These are phyloP conservation scores for Cyclotella choctawhatcheeana DNA, from an alignment of 108 stramenopile species.

Conservation along the genomic window DNA sequence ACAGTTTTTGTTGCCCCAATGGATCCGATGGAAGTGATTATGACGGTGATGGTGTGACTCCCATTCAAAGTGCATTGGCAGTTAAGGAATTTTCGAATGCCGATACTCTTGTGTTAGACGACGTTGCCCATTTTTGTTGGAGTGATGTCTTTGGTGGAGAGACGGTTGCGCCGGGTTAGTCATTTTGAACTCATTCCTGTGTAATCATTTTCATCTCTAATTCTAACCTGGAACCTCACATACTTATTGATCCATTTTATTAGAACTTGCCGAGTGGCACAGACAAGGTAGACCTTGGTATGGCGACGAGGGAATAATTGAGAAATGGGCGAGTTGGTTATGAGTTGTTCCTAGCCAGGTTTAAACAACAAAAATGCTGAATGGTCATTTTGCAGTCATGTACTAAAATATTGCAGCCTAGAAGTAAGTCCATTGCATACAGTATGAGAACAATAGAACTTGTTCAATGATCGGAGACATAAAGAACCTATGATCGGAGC, in stretches of 20 bases:
- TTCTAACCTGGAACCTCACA: no score
- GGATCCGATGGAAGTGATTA: conserved; percentile 63
- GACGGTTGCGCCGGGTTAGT: conserved; percentile 54
- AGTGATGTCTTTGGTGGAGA: conserved; percentile 67
- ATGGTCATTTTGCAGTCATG: not conserved
- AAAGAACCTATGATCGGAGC: no score
- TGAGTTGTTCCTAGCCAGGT: no score
- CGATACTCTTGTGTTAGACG: conserved; percentile 52
- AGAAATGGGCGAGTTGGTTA: conserved; percentile 63
- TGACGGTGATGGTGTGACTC: conserved; percentile 82
- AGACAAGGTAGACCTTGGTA: conserved; percentile 67
- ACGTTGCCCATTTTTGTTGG: conserved; percentile 67
- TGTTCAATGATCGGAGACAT: no score
- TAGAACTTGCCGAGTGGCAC: conserved; percentile 55
- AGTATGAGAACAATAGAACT: no score
- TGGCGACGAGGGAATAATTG: conserved; percentile 63
- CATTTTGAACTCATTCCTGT: not conserved
- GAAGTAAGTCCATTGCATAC: no score
- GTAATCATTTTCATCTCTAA: not conserved
- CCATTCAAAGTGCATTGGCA: conserved; percentile 54
- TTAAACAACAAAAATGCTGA: no score
- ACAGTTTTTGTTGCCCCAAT: conserved; percentile 64
- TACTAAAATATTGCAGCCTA: not conserved
- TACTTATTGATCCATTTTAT: not conserved
- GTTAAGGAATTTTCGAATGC: conserved; percentile 50